Evolutionary conservation across 805 yeast species (phyloP).

Genomic region (Candida andamanensis): DNA sequence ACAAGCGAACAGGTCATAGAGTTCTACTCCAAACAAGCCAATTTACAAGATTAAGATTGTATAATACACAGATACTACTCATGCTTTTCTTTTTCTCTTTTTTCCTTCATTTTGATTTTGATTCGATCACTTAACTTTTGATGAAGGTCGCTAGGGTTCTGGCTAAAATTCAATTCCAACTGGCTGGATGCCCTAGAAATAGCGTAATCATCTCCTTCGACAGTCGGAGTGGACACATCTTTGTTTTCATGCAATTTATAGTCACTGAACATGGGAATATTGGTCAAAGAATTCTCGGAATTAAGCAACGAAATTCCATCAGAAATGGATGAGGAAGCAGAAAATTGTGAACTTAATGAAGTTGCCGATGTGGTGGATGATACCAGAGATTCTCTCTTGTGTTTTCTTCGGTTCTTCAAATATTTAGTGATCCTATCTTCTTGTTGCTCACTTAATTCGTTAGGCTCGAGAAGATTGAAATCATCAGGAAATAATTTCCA

Average conservation of each 20-base stretch:
- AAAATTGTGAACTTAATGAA: constrained; percentile 11
- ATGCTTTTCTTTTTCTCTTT: constrained; percentile 15
- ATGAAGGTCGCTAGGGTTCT: constrained; percentile 8
- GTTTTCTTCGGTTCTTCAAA: constrained; percentile 49
- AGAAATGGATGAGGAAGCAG: constrained; percentile 39
- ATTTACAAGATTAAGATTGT: constrained; percentile 16
- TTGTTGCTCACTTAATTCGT: constrained; percentile 30
- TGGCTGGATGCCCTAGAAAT: constrained; percentile 10
- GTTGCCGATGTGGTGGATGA: constrained; percentile 10
- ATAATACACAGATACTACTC: constrained; percentile 1
- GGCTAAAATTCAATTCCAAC: constrained; percentile 24
- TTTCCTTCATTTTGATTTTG: constrained; percentile 30
- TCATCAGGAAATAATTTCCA: constrained; percentile 79
- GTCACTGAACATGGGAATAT: constrained; percentile 59
- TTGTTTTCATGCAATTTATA: constrained; percentile 34
- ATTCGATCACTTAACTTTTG: constrained; percentile 28
- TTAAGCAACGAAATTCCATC: constrained; percentile 60
- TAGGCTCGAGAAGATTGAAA: constrained; percentile 54
- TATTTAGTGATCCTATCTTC: constrained; percentile 37
- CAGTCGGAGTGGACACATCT: constrained; percentile 23
- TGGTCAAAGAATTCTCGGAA: constrained; percentile 57
- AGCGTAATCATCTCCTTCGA: constrained; percentile 27
- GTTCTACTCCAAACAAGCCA: constrained; percentile 71
- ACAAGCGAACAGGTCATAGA: constrained; percentile 79
- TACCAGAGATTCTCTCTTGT: constrained; percentile 4